Evolutionary conservation across 805 yeast genomes (phyloP), one percentile per base, ranked within the genome.

Genomic region (Komagataella ulmi): DNA sequence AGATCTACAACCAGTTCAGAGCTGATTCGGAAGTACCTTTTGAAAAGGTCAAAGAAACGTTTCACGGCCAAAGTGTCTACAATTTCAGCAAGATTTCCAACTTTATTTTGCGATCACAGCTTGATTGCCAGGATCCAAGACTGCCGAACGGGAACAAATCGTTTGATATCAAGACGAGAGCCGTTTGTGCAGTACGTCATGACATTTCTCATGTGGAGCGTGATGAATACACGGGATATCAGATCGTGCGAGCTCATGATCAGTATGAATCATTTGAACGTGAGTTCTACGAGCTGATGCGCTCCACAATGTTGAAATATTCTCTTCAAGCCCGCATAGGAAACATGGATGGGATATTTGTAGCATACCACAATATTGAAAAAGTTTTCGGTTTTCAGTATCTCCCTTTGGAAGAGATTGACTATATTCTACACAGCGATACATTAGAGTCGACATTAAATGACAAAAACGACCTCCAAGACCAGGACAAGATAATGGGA

Each of bases 291-390:
- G 98, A 91, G 60, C 73, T 91, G 58, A 77, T 83, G 17, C 69
- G 86, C 53, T 77, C 91, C 1, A 83, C 93, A 0, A 67, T 91
- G 66, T 69, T 91, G 58, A 91, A 91, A 66, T 91, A 91, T 61
- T 77, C 86, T 2, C 72, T 91, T 57, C 98, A 93, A 65, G 98
- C 97, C 0, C 74, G 97, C 55, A 85, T 91, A 46, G 99, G 98
- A 2, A 81, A 85, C 59, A 91, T 93, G 98, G 97, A 90, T 65
- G 99, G 99, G 5, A 88, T 93, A 2, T 88, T 87, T 58, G 74
- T 91, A 14, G 97, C 97, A 0, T 91, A 83, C 64, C 99, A 91
- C 65, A 91, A 90, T 63, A 76, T 88, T 50, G 73, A 78, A 30
- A 70, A 80, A 49, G 77, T 90, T 58, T 88, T 91, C 66, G 99